These are phyloP conservation scores for Suillus subalutaceus DNA, from an alignment of 768 basidiomycete genomes.

Conservation along the genomic window DNA sequence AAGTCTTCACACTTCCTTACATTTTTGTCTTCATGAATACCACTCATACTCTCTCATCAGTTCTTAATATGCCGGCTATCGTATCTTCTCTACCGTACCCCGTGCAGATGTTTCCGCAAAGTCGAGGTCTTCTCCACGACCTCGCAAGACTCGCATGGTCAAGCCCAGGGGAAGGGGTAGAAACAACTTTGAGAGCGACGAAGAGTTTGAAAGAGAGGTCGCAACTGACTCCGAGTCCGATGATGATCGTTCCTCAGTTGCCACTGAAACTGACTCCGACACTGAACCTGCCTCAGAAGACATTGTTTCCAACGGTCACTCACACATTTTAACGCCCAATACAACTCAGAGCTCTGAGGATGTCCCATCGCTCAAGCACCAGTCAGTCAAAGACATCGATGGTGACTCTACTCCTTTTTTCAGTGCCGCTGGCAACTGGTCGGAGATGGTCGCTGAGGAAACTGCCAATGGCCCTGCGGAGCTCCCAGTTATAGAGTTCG, in stretches of 20 bases:
- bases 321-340: slow-evolving; percentile 64
- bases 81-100: slow-evolving; percentile 38
- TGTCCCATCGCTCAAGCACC: slow-evolving; percentile 31
- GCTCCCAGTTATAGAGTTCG: slow-evolving; percentile 82
- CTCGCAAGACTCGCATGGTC: slow-evolving; percentile 44
- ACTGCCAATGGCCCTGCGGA: slow-evolving; percentile 61
- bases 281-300: slow-evolving; percentile 72
- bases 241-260: slow-evolving; percentile 59
- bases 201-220: slow-evolving; percentile 74
- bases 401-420: slow-evolving; percentile 54
- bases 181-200: slow-evolving; percentile 68
- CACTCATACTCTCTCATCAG: slow-evolving; percentile 14
- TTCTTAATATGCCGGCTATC: slow-evolving; percentile 49
- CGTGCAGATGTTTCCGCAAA: slow-evolving; percentile 31
- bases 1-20: slow-evolving; percentile 27
- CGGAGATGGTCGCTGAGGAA: slow-evolving; percentile 84
- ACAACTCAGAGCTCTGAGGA: slow-evolving; percentile 65
- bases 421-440: slow-evolving; percentile 63
- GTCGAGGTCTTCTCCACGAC: slow-evolving; percentile 35
- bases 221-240: slow-evolving; percentile 72
- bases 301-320: slow-evolving; percentile 49
- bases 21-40: slow-evolving; percentile 20
- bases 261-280: slow-evolving; percentile 69
- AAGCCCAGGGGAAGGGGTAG: slow-evolving; percentile 68
- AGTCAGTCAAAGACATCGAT: slow-evolving; percentile 30